Evolutionary conservation across 2,329 filamentous ascomycete genomes (phyloP).

Genomic region (Aspergillus nomiae): DNA sequence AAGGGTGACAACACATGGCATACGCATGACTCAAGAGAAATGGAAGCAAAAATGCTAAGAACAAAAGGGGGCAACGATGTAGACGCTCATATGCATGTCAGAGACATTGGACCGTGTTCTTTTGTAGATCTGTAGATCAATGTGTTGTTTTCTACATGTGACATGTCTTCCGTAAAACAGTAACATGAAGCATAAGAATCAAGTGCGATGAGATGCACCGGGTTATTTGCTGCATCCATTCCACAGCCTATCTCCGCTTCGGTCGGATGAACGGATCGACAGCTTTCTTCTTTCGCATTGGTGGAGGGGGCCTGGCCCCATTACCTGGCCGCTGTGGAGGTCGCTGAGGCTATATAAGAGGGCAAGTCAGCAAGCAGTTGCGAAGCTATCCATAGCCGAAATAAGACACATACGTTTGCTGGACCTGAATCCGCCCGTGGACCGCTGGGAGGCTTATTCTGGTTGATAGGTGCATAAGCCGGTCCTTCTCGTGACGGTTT

Average conservation of each 20-base stretch:
- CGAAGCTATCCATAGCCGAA: background rate
- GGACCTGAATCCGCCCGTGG: conserved; percentile 18
- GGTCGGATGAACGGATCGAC: conserved; percentile 46
- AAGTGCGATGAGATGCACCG: background rate
- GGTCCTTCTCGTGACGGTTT: conserved; percentile 43
- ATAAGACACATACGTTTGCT: conserved; percentile 23
- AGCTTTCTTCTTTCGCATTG: conserved; percentile 42
- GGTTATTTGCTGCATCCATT: background rate
- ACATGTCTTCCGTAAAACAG: conserved; percentile 1
- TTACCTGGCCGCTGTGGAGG: conserved; percentile 22
- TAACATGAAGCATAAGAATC: background rate
- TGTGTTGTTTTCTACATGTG: background rate
- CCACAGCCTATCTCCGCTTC: conserved; percentile 34
- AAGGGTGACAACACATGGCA: background rate
- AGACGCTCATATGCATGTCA: conserved; percentile 14
- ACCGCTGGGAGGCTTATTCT: conserved; percentile 18
- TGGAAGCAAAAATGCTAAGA: background rate
- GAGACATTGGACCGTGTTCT: background rate
- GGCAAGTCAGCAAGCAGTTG: conserved; percentile 15
- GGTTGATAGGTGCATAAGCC: conserved; percentile 28
- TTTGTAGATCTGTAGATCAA: conserved; percentile 1
- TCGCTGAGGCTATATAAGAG: conserved; percentile 18
- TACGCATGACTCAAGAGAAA: background rate
- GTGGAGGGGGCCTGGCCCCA: conserved; percentile 30
- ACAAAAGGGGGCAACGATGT: background rate